phyloP scores from a whole-genome alignment of 2,329 filamentous ascomycete genomes.

The Madurella fahalii region DNA sequence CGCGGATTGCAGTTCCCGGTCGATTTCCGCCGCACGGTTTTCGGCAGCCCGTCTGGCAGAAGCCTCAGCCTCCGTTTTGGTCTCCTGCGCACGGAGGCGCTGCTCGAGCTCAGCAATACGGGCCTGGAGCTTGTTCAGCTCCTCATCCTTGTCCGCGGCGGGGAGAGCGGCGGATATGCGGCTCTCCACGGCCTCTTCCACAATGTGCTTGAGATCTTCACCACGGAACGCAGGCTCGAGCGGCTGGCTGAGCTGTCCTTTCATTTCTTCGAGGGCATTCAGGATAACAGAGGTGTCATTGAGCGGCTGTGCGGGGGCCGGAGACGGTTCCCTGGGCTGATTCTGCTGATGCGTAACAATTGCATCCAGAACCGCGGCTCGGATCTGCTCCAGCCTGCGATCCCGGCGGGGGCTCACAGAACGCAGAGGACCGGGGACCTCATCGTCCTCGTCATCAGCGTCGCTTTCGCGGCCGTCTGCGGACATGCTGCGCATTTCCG shows the following conservation, averaged over 20 bases:
- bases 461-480: slow-evolving; percentile 76
- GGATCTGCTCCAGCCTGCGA: slow-evolving; percentile 78
- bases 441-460: slow-evolving; percentile 90
- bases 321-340: slow-evolving; percentile 31
- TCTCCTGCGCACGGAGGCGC: slow-evolving; percentile 46
- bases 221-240: slow-evolving; percentile 42
- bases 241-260: slow-evolving; percentile 47
- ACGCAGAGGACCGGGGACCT: slow-evolving; percentile 54
- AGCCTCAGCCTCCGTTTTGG: slow-evolving; percentile 47
- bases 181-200: slow-evolving; percentile 59
- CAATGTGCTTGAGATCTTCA: slow-evolving; percentile 56
- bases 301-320: slow-evolving; percentile 27
- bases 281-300: slow-evolving; percentile 49
- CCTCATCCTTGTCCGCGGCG: slow-evolving; percentile 46
- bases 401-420: slow-evolving; percentile 76
- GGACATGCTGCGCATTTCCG: slow-evolving; percentile 62
- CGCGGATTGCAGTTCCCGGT: slow-evolving; percentile 51
- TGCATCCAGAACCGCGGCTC: slow-evolving; percentile 67
- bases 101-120: slow-evolving; percentile 60
- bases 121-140: slow-evolving; percentile 55
- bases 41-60: slow-evolving; percentile 48
- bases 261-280: slow-evolving; percentile 63
- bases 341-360: slow-evolving; percentile 54
- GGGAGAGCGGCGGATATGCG: slow-evolving; percentile 51
- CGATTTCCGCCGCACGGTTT: slow-evolving; percentile 50